Evolutionary conservation across 2,329 filamentous ascomycete genomes (phyloP).

Genomic region (Plectosphaerella sp.): DNA sequence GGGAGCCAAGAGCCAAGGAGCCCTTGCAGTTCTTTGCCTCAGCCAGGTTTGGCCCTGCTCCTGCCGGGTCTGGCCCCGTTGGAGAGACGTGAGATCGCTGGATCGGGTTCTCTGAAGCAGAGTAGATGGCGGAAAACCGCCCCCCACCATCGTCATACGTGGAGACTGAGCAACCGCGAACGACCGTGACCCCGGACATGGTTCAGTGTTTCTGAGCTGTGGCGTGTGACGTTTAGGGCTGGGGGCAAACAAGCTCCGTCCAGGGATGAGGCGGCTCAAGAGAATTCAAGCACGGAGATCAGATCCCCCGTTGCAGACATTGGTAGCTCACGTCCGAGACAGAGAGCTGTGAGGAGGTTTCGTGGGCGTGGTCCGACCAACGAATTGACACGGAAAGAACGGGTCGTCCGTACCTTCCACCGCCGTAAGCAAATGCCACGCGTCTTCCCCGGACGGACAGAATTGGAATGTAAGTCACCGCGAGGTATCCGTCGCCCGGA

Average conservation of each 20-base stretch:
- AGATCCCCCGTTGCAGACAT: too few relatives aligned
- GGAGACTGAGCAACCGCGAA: not conserved
- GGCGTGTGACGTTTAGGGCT: slow-evolving; percentile 13
- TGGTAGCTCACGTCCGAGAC: not conserved
- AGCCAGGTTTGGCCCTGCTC: slow-evolving; percentile 2
- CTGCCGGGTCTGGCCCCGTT: too few relatives aligned
- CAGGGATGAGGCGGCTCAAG: too few relatives aligned
- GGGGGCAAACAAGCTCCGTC: not conserved
- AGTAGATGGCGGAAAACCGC: not conserved
- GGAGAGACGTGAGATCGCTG: too few relatives aligned
- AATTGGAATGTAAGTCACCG: not conserved
- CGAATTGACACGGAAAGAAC: too few relatives aligned
- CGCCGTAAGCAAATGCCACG: slow-evolving; percentile 4
- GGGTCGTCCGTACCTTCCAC: too few relatives aligned
- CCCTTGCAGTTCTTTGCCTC: not conserved
- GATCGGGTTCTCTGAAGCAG: too few relatives aligned
- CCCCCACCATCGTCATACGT: not conserved
- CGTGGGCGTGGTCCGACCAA: too few relatives aligned
- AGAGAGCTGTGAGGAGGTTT: too few relatives aligned
- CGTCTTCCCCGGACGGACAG: slow-evolving; percentile 6
- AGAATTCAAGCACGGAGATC: too few relatives aligned
- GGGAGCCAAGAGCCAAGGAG: too few relatives aligned
- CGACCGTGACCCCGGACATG: slow-evolving; percentile 6
- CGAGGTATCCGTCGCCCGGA: not conserved
- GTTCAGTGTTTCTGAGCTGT: not conserved